phyloP scores from a whole-genome alignment of 2,329 filamentous ascomycete species.

The Westerdykella ornata region DNA sequence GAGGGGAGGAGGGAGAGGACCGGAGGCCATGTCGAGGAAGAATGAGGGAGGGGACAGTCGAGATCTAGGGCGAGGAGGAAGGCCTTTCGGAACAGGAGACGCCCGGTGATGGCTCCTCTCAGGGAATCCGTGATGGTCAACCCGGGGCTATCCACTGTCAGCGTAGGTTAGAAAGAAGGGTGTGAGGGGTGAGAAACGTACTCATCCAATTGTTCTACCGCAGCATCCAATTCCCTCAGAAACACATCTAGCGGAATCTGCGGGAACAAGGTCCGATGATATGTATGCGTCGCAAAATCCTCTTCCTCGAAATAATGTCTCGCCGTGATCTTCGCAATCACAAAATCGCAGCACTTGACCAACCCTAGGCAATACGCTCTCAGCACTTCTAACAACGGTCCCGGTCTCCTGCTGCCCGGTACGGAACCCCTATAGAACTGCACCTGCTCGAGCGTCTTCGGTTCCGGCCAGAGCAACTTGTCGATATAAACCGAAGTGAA shows the following conservation, averaged over 20 bases:
- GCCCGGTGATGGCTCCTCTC: slow-evolving; percentile 53
- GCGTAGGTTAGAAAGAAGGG: not conserved
- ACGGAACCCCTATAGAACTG: slow-evolving; percentile 47
- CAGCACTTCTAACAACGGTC: slow-evolving; percentile 49
- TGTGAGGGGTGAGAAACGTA: slow-evolving; percentile 10
- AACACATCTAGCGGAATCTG: slow-evolving; percentile 29
- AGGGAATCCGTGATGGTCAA: slow-evolving; percentile 32
- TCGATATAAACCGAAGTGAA: slow-evolving; percentile 92
- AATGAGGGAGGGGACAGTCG: slow-evolving; percentile 24
- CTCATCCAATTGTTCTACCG: slow-evolving; percentile 27
- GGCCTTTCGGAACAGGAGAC: slow-evolving; percentile 60
- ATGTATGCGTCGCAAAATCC: slow-evolving; percentile 91
- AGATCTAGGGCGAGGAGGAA: slow-evolving; percentile 52
- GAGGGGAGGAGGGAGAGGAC: slow-evolving; percentile 42
- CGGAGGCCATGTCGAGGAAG: slow-evolving; percentile 33
- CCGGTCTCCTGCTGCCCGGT: slow-evolving; percentile 18
- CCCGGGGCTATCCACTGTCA: slow-evolving; percentile 12
- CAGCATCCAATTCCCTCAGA: slow-evolving; percentile 28
- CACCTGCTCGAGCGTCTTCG: slow-evolving; percentile 57
- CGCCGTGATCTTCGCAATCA: slow-evolving; percentile 68
- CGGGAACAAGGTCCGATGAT: slow-evolving; percentile 69
- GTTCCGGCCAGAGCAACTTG: slow-evolving; percentile 65
- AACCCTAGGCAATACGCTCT: slow-evolving; percentile 80
- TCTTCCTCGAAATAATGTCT: slow-evolving; percentile 97
- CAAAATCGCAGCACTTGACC: slow-evolving; percentile 73